Evolutionary conservation across 2,329 filamentous ascomycete species (phyloP), one percentile per base, ranked within the genome.

Genomic region (Sporothrix humicola): DNA sequence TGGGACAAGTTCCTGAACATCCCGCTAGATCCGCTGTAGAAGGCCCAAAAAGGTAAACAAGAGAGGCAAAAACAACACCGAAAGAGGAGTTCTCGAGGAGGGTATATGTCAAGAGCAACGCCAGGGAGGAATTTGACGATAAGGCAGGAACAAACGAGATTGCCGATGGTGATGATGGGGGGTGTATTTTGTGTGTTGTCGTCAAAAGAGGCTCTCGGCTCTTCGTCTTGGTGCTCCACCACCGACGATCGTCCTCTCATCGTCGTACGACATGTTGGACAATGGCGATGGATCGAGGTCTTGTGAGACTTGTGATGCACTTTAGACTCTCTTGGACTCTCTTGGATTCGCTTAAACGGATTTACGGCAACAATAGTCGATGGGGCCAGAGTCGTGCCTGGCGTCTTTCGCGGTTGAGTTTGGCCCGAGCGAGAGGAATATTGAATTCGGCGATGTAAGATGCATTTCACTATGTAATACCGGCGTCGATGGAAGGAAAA

Each of bases 331-430:
- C 23, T 26, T 26, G 3, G 23, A 26, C 23, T 26, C 23, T 26
- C 17, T 61, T 61, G 26, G 58, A 23, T 26, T 15, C 48, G 2
- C 20, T 12, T 4, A 17, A 20, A 54, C n/a, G 52, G 52, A 54
- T 54, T 37, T 37, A 37, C 31, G 31, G 31, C 56, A 9, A 17
- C 12, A 59, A 59, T 15, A 8, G 23, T 26, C 52, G 52, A 56
- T 26, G 52, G 59, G 58, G 12, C 31, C 59, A 66, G 61, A 48
- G 61, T 66, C 42, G 61, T 66, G 42, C 10, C 63, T 42, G 63
- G 63, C 63, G 20, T 8, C 63, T 31, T 31, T 66, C 63, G 44
- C 63, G 63, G 63, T 66, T 66, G 61, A 50, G 26, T 66, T 15
- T 26, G 13, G 12, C 10, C 42, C 12, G n/a, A 59, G 42, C 23